Conservation (phyloP, 2,329 filamentous ascomycete genomes). For the Alternaria incomplexa region DNA sequence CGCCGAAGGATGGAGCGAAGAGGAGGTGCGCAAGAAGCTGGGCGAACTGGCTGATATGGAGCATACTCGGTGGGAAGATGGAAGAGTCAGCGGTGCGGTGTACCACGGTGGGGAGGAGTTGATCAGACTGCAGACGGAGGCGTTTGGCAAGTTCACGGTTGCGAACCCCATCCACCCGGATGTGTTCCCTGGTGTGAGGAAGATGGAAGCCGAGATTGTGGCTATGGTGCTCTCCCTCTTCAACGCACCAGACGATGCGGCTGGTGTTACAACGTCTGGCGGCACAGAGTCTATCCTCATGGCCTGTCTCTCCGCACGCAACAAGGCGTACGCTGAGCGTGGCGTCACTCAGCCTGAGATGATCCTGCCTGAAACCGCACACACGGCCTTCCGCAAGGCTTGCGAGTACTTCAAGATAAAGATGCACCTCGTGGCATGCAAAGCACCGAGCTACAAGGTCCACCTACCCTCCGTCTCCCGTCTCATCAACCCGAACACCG, state of each 20-base stretch:
- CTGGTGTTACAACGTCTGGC: constrained; percentile 88
- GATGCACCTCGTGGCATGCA: constrained; percentile 84
- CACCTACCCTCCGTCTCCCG: constrained; percentile 78
- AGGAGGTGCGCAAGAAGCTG: constrained; percentile 81
- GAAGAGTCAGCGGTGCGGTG: constrained; percentile 89
- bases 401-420: constrained; percentile 97
- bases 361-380: constrained; percentile 93
- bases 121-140: constrained; percentile 84
- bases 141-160: constrained; percentile 92
- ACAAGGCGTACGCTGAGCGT: constrained; percentile 85
- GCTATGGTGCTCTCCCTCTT: constrained; percentile 93
- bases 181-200: constrained; percentile 95
- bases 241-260: constrained; percentile 83
- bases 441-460: constrained; percentile 84
- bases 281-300: constrained; percentile 97
- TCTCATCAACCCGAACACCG: constrained; percentile 91
- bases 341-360: constrained; percentile 94
- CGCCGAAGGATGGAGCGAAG: constrained; percentile 80
- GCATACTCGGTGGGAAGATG: constrained; percentile 96
- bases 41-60: constrained; percentile 81
- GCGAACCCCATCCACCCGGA: constrained; percentile 97
- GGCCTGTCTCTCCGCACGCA: constrained; percentile 87
- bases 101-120: constrained; percentile 91
- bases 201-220: constrained; percentile 99
- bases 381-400: constrained; percentile 96